phyloP scores from a whole-genome alignment of 2,329 filamentous ascomycete genomes.

The Ophiostoma triangulosporum region DNA sequence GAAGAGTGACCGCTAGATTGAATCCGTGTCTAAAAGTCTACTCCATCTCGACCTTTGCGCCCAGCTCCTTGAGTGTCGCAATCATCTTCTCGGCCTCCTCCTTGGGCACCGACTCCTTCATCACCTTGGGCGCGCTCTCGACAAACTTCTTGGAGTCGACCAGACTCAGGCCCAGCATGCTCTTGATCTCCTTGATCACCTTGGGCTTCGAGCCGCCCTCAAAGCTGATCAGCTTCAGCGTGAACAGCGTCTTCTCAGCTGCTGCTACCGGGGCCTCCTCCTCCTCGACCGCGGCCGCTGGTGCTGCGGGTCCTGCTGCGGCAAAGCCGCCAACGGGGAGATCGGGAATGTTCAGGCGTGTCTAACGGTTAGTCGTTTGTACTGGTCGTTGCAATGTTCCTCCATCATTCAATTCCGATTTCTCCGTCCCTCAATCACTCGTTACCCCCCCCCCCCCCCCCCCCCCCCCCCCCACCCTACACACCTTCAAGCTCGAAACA shows the following conservation, averaged over 20 bases:
- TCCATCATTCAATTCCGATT: neutral
- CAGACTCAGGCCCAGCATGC: slow-evolving; percentile 81
- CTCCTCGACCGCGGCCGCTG: slow-evolving; percentile 56
- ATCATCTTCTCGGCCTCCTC: slow-evolving; percentile 98
- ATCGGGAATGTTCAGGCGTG: slow-evolving; percentile 93
- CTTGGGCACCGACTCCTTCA: slow-evolving; percentile 99
- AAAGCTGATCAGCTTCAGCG: slow-evolving; percentile 82
- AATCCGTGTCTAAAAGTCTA: slow-evolving; percentile 38
- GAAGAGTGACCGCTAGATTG: neutral
- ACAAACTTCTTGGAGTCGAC: slow-evolving; percentile 99
- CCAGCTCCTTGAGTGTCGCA: slow-evolving; percentile 82
- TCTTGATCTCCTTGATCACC: slow-evolving; percentile 99
- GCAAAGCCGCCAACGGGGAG: slow-evolving; percentile 88
- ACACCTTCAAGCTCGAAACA: slow-evolving; percentile 87
- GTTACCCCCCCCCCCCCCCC: too few relatives aligned
- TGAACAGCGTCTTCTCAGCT: slow-evolving; percentile 96
- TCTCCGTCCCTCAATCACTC: too few relatives aligned
- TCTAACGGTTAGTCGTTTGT: slow-evolving; percentile 33
- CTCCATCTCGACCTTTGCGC: slow-evolving; percentile 83
- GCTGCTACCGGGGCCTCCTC: slow-evolving; percentile 76
- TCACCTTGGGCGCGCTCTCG: slow-evolving; percentile 90
- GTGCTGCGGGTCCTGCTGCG: slow-evolving; percentile 42
- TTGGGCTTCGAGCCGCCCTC: slow-evolving; percentile 88
- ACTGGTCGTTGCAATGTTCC: neutral
- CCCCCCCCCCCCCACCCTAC: neutral